Evolutionary conservation across 2,329 filamentous ascomycete genomes (phyloP), one percentile per base, ranked within the genome.

Genomic region (Chaetomiaceae sp.): DNA sequence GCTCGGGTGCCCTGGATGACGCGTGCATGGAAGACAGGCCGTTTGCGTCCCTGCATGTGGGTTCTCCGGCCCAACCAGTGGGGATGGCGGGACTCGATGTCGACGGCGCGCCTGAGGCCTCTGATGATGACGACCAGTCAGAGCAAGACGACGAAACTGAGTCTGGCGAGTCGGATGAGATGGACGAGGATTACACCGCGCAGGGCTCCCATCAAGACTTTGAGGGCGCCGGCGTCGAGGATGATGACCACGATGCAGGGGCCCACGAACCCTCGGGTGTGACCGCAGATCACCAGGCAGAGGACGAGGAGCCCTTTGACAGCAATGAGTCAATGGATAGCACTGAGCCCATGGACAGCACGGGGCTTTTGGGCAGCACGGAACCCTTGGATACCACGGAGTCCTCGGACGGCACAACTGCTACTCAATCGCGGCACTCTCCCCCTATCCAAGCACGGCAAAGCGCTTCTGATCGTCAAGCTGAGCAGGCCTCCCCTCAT

Each of bases 1-100:
- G 30, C 12, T 49, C 48, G 23, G 50, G 49, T 31, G 41, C 43
- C 33, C 44, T 53, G 47, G 40, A 9, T 17, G 50, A 44, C 14
- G 30, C 50, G 8, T 30, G 21, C 4, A 31, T 13, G 8, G 43
- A 31, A 27, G 30, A 21, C 16, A 14, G 7, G 21, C 10, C 35
- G 13, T 37, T 37, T 17, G 12, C 13, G 8, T 6, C 10, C 4
- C 7, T 38, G 16, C 33, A 48, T 20, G 23, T 23, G 13, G 20
- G 42, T n/a, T 12, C 19, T 4, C 30, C 27, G 17, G 42, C 34
- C 21, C 25, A n/a, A n/a, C n/a, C n/a, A n/a, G n/a, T 20, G 16
- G 33, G 51, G 14, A 13, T 38, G 13, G 19, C 44, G 2, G 37
- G 48, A n/a, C 39, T 45, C 20, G 55, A 53, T 12, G 27, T 17